Conservation (phyloP, 805 yeast species). For the Kuraishia cidri region DNA sequence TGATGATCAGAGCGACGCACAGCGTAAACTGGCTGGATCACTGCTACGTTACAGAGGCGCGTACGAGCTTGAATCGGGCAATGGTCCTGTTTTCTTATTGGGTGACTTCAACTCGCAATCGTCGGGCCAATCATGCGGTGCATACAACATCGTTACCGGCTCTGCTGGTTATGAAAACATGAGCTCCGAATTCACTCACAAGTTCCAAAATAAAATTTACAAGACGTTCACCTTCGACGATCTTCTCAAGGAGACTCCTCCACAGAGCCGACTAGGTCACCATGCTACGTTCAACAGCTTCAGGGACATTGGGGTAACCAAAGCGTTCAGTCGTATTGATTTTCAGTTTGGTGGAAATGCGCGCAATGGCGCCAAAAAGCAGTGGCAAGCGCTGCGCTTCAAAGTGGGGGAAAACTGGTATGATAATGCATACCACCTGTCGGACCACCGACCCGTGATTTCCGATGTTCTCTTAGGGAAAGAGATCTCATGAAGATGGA, state of each 20-base stretch:
- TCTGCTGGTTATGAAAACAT: conserved; percentile 5
- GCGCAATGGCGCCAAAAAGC: conserved; percentile 4
- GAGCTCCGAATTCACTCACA: conserved; percentile 12
- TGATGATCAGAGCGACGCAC: conserved; percentile 36
- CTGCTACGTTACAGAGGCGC: conserved; percentile 27
- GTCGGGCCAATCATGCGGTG: conserved; percentile 25
- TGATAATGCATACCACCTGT: conserved; percentile 22
- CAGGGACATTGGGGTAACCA: conserved; percentile 10
- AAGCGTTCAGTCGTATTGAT: conserved; percentile 24
- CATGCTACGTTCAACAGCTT: conserved; percentile 33
- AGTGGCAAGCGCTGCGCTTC: conserved; percentile 14
- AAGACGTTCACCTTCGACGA: conserved; percentile 18
- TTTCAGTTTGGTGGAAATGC: conserved; percentile 22
- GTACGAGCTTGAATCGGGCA: conserved; percentile 23
- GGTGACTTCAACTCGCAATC: conserved; percentile 53
- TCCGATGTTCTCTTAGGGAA: conserved; percentile 19
- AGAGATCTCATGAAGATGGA: too few relatives aligned
- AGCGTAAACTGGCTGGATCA: conserved; percentile 36
- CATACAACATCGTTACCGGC: conserved; percentile 20
- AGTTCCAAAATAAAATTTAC: conserved; percentile 8
- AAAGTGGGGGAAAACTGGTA: conserved; percentile 26
- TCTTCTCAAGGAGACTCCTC: conserved; percentile 12
- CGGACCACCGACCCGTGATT: conserved; percentile 40
- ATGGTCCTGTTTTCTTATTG: conserved; percentile 31
- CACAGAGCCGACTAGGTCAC: conserved; percentile 20